Base-by-base conservation (phyloP, 495 filamentous ascomycete species). In the Mytilinidion resinicola region DNA sequence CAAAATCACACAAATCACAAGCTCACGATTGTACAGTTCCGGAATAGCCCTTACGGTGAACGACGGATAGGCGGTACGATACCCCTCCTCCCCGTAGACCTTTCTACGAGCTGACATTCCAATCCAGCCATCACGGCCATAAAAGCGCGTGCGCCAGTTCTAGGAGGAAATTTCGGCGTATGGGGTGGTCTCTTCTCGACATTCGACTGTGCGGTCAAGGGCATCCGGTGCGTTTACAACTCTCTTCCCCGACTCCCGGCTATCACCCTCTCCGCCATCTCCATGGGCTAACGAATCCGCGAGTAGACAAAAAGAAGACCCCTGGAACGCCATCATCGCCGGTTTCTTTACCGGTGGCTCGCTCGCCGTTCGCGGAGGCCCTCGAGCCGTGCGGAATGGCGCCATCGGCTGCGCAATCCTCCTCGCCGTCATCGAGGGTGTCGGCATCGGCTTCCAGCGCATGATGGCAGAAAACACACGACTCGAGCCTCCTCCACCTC, bases 161-260 rank as follows among this genome's bases (percentile, higher is more conserved):
- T 97, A 51, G 93, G 92, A 59, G 93, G 93, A 61, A 98, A 98
- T 79, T 98, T 98, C 63, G 93, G 92, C 63, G 87, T 91, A 35
- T 98, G 92, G 92, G 95, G 93, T 67, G 93, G 93, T 61, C 69
- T 97, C 42, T 97, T 98, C 76, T 87, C 83, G 58, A 92, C 88
- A 39, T 96, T 88, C 70, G 93, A 98, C 75, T 98, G 93, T 77
- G 89, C 90, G n/a, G 87, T 98, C 21, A 96, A 96, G 78, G 92
- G 92, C 44, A 76, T 96, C 38, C 78, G 93, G 60, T 56, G 10
- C 25, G 52, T 34, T 9, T 11, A 39, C 35, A 20, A 5, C 37
- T 59, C 33, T 12, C 48, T 15, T n/a, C n/a, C 43, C 55, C 11
- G 3, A 8, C 1, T 8, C 46, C 38, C 53, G 12, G n/a, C 12